Base-by-base conservation (phyloP, 2,329 filamentous ascomycete species). In the Drechslerella stenobrocha region DNA sequence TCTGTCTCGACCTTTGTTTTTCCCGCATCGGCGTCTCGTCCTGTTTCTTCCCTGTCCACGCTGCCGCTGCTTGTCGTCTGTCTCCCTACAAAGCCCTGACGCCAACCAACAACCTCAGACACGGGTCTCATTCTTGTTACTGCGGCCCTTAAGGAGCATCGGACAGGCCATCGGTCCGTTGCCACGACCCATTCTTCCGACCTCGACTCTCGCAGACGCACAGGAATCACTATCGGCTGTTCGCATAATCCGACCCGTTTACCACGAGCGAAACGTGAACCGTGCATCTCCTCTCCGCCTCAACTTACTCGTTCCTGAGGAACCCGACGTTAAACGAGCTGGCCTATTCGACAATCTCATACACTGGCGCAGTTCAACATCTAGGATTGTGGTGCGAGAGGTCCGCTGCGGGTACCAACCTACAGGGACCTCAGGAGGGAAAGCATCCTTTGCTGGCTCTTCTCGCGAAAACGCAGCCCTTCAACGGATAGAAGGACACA, bases 341-440 rank as follows among this genome's bases (percentile, higher is more conserved):
- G 50, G 45, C 55, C 45, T 32, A 44, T 59, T 51, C 24, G 48
- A 52, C 40, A 60, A 51, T 52, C 44, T 45, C 52, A 28, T 50
- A 67, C 55, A 51, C 63, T 67, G 63, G 63, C 63, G 63, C 63
- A 44, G 63, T 52, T 60, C 55, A 59, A 40, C 26, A 55, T 60
- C 55, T 67, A 67, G 51, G 44, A 60, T 35, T 50, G 63, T 67
- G 63, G 63, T 67, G 63, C 63, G 63, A 67, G 63, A 60, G 63
- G 63, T 67, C 63, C 63, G 46, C 63, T 67, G 63, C 63, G 55
- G 63, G 63, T 67, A 55, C 63, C 55, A 67, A 60, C 63, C 63
- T 67, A 67, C 63, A 67, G 55, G 63, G 63, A 67, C 63, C 63
- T 67, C 63, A 48, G 63, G 63, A 67, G 63, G 63, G 55, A 60